Evolutionary conservation across 768 basidiomycete species (phyloP), one percentile per base, ranked within the genome.

Genomic region (Leccinum imitatum): DNA sequence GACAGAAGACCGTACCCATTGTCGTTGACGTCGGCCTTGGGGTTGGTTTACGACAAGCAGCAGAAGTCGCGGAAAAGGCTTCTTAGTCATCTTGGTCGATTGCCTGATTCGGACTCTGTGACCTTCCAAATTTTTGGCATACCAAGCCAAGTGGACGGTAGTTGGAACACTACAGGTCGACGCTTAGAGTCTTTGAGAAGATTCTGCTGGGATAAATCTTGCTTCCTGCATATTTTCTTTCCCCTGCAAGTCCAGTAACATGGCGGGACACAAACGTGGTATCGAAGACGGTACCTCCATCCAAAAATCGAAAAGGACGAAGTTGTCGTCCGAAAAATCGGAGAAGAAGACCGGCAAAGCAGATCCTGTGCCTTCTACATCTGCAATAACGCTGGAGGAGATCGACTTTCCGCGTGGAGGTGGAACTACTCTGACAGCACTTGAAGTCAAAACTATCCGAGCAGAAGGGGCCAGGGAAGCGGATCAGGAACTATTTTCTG

Each of bases 371-470:
- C 71, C 75, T 53, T 64, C 74, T 10, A 64, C 71, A 30, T 78
- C 80, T n/a, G 75, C 70, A 63, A 67, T 80, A 58, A 73, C 78
- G 37, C 61, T 79, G 10, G 86, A 93, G 41, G 94, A 95, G 68
- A 82, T 93, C 53, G 93, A 95, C 73, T 99, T 98, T 75, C 95
- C 95, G 59, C 87, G 96, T 65, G 97, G 96, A 27, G 96, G 96
- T 27, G 96, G 96, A 55, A 91, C 93, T 1, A 82, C 79, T 33
- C 82, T 96, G 65, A 97, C 95, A 19, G 89, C 94, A 33, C 76
- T 93, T 7, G 95, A 99, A 73, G 87, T 94, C 56, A 95, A 95
- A 74, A 78, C 87, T 56, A 84, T 93, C 37, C 84, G 88, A 54
- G 86, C 89, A 23, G 96, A 98, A 72, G 96, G 87, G 6, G 77